phyloP scores from a whole-genome alignment of 1,284 basidiomycete genomes.

The Anthracocystis setariae region DNA sequence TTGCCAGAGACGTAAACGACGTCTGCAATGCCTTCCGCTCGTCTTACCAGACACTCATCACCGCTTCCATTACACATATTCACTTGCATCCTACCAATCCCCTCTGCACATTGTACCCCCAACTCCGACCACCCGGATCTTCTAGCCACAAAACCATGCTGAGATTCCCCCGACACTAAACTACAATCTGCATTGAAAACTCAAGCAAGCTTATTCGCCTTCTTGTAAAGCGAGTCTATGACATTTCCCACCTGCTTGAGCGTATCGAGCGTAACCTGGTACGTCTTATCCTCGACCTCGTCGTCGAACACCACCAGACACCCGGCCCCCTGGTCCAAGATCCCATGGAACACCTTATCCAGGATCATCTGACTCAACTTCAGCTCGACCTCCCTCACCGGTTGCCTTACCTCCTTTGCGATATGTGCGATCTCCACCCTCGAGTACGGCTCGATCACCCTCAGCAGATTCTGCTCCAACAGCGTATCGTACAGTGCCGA shows the following conservation, averaged over 20 bases:
- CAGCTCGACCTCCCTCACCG: constrained; percentile 88
- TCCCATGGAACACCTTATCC: constrained; percentile 92
- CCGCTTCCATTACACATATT: too few relatives aligned
- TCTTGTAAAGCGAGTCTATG: constrained; percentile 86
- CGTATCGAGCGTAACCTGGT: constrained; percentile 86
- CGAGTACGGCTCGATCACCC: constrained; percentile 94
- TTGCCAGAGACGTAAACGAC: too few relatives aligned
- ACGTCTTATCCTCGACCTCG: constrained; percentile 82
- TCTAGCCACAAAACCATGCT: neutral
- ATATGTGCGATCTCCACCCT: constrained; percentile 90
- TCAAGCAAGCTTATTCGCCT: constrained; percentile 51
- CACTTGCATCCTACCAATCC: too few relatives aligned
- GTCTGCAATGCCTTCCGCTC: too few relatives aligned
- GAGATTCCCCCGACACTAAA: neutral
- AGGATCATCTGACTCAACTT: constrained; percentile 99
- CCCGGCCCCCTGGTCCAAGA: constrained; percentile 92
- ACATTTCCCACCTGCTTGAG: constrained; percentile 90
- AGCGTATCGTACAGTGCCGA: constrained; percentile 92
- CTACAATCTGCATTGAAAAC: neutral
- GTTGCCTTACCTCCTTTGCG: constrained; percentile 87
- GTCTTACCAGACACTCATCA: too few relatives aligned
- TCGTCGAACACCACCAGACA: constrained; percentile 90
- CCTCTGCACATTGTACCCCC: too few relatives aligned
- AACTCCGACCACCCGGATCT: too few relatives aligned
- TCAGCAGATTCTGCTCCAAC: constrained; percentile 90